These are phyloP conservation scores for Cordyceps cateniannulata DNA, from an alignment of 2,329 filamentous ascomycete genomes.

Conservation along the genomic window DNA sequence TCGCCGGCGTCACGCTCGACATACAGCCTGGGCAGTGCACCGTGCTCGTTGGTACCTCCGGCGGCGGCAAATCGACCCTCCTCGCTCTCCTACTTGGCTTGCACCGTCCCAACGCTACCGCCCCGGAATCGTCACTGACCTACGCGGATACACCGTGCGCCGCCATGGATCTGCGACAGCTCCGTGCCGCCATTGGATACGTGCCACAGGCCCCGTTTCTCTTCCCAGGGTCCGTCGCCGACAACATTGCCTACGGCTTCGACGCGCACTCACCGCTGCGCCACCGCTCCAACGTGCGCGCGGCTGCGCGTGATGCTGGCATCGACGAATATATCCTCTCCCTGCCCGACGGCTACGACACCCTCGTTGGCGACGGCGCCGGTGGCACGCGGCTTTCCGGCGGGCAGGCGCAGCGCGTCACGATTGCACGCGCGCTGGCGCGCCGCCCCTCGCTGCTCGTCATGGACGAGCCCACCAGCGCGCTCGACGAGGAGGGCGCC, in stretches of 20 bases:
- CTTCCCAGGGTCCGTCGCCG: conserved; percentile 69
- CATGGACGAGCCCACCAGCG: conserved; percentile 81
- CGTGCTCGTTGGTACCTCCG: conserved; percentile 77
- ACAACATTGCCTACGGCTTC: conserved; percentile 80
- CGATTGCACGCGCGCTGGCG: conserved; percentile 72
- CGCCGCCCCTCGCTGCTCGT: conserved; percentile 66
- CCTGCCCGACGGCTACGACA: conserved; percentile 55
- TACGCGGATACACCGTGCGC: conserved; percentile 53
- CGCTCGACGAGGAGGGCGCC: conserved; percentile 66
- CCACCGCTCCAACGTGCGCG: conserved; percentile 36
- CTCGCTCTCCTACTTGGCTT: conserved; percentile 68
- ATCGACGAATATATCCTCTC: conserved; percentile 72
- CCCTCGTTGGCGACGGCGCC: conserved; percentile 65
- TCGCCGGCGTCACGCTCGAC: conserved; percentile 59
- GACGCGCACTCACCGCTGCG: conserved; percentile 45
- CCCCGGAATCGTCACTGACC: conserved; percentile 35
- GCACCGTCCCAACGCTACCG: conserved; percentile 39
- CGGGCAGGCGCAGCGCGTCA: conserved; percentile 75
- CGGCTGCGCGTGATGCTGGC: conserved; percentile 51
- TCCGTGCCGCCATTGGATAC: conserved; percentile 58
- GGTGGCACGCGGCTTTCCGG: conserved; percentile 53
- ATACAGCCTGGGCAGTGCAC: conserved; percentile 59
- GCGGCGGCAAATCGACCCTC: conserved; percentile 87
- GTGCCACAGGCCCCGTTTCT: conserved; percentile 67
- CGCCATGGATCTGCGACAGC: conserved; percentile 50